These are phyloP conservation scores for Solanum chmielewskii DNA, from an alignment of 257 asterid genomes.

Conservation along the genomic window DNA sequence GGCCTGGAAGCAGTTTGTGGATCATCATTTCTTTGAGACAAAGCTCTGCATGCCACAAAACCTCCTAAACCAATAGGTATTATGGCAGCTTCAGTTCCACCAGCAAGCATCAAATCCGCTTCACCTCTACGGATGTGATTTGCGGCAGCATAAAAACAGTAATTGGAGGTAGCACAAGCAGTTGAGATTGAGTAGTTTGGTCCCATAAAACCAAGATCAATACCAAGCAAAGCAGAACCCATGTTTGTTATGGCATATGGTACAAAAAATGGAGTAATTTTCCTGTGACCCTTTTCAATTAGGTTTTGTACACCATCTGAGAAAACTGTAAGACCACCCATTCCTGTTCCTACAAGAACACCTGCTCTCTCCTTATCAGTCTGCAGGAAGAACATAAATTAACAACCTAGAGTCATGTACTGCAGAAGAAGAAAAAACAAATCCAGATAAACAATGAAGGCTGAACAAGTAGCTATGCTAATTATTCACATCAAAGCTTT, in stretches of 20 bases:
- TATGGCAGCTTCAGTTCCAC: constrained; percentile 95
- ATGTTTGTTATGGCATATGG: constrained; percentile 93
- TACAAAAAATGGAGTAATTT: constrained; percentile 85
- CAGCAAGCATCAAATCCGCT: constrained; percentile 88
- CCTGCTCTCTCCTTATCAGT: constrained; percentile 84
- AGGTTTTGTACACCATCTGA: constrained; percentile 82
- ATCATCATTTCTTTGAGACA: constrained; percentile 89
- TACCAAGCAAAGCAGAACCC: constrained; percentile 93
- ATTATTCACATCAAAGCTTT: not conserved
- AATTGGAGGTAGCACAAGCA: constrained; percentile 94
- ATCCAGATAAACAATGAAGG: not conserved
- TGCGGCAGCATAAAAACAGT: constrained; percentile 92
- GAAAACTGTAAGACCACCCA: constrained; percentile 89
- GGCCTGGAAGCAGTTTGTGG: constrained; percentile 91
- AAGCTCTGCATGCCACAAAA: constrained; percentile 90
- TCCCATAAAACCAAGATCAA: constrained; percentile 94
- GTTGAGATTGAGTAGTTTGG: constrained; percentile 93
- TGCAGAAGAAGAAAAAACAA: not conserved
- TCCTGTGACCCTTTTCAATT: constrained; percentile 71
- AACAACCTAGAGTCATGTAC: not conserved
- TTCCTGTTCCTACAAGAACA: constrained; percentile 84
- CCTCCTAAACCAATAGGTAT: constrained; percentile 96
- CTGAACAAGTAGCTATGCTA: not conserved
- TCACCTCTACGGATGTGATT: constrained; percentile 97
- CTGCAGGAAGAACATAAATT: constrained; percentile 22